phyloP scores from a whole-genome alignment of 371 early-diverging fungal genomes.

The Smittium culicis region DNA sequence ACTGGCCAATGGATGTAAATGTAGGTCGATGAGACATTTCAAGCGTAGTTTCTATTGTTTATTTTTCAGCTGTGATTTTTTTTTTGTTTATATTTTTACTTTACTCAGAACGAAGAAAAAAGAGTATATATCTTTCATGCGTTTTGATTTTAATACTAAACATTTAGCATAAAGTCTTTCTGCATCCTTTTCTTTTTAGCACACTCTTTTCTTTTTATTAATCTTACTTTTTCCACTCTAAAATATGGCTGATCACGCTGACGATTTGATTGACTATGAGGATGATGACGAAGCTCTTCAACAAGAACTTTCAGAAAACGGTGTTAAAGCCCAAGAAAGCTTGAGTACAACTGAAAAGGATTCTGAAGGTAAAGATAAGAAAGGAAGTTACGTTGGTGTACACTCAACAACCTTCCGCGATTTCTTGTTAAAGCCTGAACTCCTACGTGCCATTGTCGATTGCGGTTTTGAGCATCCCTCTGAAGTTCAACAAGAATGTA shows the following conservation, averaged over 20 bases:
- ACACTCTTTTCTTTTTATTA: too few species aligned
- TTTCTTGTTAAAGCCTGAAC: slow-evolving; percentile 90
- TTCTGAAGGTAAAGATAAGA: slow-evolving; percentile 65
- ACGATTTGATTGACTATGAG: slow-evolving; percentile 93
- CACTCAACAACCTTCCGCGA: slow-evolving; percentile 98
- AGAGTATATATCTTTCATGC: too few species aligned
- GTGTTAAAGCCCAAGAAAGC: slow-evolving; percentile 37
- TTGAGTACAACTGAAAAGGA: slow-evolving; percentile 41
- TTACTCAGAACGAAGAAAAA: too few species aligned
- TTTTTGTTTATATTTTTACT: too few species aligned
- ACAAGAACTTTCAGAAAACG: slow-evolving; percentile 20
- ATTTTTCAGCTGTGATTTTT: too few species aligned
- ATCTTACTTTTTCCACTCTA: neutral
- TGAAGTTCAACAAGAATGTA: slow-evolving; percentile 97
- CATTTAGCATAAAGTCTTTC: too few species aligned
- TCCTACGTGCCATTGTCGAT: slow-evolving; percentile 87
- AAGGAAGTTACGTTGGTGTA: slow-evolving; percentile 93
- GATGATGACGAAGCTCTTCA: slow-evolving; percentile 68
- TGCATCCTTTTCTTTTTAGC: too few species aligned
- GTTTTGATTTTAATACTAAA: too few species aligned
- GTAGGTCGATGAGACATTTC: too few species aligned
- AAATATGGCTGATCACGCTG: slow-evolving; percentile 47
- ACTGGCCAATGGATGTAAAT: too few species aligned
- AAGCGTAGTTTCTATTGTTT: too few species aligned
- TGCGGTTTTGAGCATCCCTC: slow-evolving; percentile 98